phyloP scores from a whole-genome alignment of 768 basidiomycete genomes.

The Rhizopogon sp. region DNA sequence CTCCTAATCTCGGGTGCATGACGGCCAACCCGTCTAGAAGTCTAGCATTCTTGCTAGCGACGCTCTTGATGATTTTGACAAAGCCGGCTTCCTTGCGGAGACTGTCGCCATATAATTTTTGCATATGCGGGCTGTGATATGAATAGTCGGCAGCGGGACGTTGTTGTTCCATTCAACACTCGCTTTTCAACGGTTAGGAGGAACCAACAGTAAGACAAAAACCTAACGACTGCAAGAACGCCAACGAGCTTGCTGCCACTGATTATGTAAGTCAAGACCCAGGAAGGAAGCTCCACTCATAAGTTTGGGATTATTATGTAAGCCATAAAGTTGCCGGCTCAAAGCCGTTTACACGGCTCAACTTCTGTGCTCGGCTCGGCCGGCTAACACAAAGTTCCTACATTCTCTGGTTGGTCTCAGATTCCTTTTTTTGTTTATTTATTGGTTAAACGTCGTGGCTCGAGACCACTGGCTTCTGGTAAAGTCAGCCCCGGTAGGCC shows the following conservation, averaged over 20 bases:
- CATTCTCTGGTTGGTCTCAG: too few relatives aligned
- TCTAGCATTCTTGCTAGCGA: slow-evolving; percentile 78
- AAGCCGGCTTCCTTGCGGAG: slow-evolving; percentile 95
- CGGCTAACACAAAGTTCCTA: slow-evolving; percentile 17
- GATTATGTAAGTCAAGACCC: slow-evolving; percentile 84
- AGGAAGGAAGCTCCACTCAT: slow-evolving; percentile 97
- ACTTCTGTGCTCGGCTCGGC: slow-evolving; percentile 17
- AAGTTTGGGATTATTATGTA: slow-evolving; percentile 82
- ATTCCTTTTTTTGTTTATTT: too few relatives aligned
- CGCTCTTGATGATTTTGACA: slow-evolving; percentile 95
- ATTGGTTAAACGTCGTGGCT: too few relatives aligned
- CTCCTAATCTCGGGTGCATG: slow-evolving; percentile 81
- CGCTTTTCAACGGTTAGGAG: slow-evolving; percentile 87
- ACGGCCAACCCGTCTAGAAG: slow-evolving; percentile 74
- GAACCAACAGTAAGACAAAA: slow-evolving; percentile 96
- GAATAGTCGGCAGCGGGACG: not conserved
- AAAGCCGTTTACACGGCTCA: too few relatives aligned
- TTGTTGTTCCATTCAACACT: slow-evolving; percentile 21
- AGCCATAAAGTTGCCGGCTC: too few relatives aligned
- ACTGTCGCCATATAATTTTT: slow-evolving; percentile 88
- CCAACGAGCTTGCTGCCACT: slow-evolving; percentile 92
- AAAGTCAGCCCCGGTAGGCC: too few relatives aligned
- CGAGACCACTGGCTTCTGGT: too few relatives aligned
- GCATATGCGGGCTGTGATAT: slow-evolving; percentile 88
- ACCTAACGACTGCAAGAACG: slow-evolving; percentile 74